Percentiles rank a stretch among this genome's conserved stretches.
phyloP scores from a whole-genome alignment of 345 rosid species.

The Adansonia digitata region DNA sequence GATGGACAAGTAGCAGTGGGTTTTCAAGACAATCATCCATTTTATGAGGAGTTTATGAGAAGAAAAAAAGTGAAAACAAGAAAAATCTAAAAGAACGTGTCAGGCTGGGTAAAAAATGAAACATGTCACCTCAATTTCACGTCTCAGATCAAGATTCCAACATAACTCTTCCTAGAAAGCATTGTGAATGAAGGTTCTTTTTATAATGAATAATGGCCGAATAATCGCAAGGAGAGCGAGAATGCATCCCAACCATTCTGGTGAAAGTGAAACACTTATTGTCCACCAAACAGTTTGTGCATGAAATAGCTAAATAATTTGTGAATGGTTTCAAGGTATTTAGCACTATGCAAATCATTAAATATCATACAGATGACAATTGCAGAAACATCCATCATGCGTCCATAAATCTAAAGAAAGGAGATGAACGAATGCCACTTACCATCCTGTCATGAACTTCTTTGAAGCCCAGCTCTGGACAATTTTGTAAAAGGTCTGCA shows the following conservation, averaged over 20 bases:
- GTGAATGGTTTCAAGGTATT: neutral
- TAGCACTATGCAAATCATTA: neutral
- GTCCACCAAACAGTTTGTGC: neutral
- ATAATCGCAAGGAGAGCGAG: neutral
- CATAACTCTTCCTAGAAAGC: neutral
- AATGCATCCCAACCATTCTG: neutral
- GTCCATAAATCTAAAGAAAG: slow-evolving; percentile 6
- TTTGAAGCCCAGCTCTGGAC: slow-evolving; percentile 98
- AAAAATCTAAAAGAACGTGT: neutral
- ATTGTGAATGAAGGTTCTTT: neutral
- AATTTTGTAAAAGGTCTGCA: slow-evolving; percentile 85
- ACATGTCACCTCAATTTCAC: neutral
- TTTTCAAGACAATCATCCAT: neutral
- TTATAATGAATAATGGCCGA: neutral
- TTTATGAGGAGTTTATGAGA: neutral
- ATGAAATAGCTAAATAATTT: neutral
- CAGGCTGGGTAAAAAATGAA: neutral
- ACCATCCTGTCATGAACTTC: slow-evolving; percentile 99
- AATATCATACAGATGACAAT: neutral
- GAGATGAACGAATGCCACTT: slow-evolving; percentile 17
- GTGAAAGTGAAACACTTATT: neutral
- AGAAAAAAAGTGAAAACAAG: neutral
- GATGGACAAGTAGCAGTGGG: neutral
- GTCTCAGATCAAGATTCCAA: neutral
- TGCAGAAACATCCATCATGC: neutral